Percentiles rank a stretch among this genome's conserved stretches.
These are phyloP conservation scores for Peronospora farinosa DNA, from an alignment of 352 stramenopile species.

Conservation along the genomic window DNA sequence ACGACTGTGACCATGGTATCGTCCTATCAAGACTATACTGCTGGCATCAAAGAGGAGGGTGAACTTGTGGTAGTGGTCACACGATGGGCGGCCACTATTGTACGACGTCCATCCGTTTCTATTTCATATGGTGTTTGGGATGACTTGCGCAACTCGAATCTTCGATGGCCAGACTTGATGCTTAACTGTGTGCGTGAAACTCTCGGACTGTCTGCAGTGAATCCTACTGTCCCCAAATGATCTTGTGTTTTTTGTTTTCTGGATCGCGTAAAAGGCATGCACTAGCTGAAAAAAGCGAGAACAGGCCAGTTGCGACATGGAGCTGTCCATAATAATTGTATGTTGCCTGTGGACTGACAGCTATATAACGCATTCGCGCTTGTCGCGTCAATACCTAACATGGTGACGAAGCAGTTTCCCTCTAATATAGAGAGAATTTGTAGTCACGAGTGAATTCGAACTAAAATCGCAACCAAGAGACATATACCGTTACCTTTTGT, in stretches of 20 bases:
- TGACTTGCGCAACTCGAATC: conserved; percentile 21
- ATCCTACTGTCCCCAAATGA: neutral
- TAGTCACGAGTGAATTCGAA: too few species aligned
- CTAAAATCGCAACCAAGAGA: too few species aligned
- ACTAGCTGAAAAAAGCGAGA: too few species aligned
- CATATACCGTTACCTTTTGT: too few species aligned
- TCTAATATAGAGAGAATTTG: too few species aligned
- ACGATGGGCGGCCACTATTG: conserved; percentile 21
- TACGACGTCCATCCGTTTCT: conserved; percentile 15
- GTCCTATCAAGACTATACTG: conserved; percentile 20
- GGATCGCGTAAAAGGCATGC: too few species aligned
- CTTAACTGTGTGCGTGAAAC: conserved; percentile 29
- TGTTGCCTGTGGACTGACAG: too few species aligned
- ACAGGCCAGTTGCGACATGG: too few species aligned
- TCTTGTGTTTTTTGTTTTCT: neutral
- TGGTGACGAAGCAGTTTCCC: too few species aligned
- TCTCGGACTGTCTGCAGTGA: conserved; percentile 6
- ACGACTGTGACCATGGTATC: conserved; percentile 33
- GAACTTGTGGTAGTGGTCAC: conserved; percentile 29
- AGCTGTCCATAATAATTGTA: too few species aligned
- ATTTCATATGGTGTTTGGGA: conserved; percentile 12
- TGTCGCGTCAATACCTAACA: too few species aligned
- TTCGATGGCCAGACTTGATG: conserved; percentile 27
- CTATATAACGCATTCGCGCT: too few species aligned
- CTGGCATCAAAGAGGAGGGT: conserved; percentile 4